Evolutionary conservation across 2,329 filamentous ascomycete genomes (phyloP).

Genomic region (Parafenestella ontariensis): DNA sequence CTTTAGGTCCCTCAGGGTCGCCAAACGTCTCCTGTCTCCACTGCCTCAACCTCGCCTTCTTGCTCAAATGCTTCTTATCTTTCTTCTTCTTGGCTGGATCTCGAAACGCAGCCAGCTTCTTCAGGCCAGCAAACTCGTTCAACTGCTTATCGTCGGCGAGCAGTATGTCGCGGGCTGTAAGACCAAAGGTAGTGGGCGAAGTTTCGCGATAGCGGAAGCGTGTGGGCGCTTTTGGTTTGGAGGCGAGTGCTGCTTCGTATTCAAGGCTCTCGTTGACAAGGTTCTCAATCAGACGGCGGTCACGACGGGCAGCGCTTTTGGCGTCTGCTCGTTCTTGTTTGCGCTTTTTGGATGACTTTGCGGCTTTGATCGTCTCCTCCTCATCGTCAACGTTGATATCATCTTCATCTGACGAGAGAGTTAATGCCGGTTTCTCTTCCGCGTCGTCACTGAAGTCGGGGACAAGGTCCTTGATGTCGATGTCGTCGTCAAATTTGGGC

Average conservation of each 20-base stretch:
- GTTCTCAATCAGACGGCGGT: slow-evolving; percentile 83
- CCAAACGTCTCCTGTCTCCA: slow-evolving; percentile 79
- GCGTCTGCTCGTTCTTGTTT: slow-evolving; percentile 58
- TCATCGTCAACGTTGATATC: slow-evolving; percentile 53
- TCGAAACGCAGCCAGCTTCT: slow-evolving; percentile 91
- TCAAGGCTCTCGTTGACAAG: slow-evolving; percentile 84
- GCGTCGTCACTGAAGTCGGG: slow-evolving; percentile 81
- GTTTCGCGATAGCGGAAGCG: slow-evolving; percentile 94
- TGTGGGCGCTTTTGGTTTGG: slow-evolving; percentile 59
- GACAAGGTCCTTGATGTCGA: slow-evolving; percentile 91
- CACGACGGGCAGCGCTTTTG: slow-evolving; percentile 78
- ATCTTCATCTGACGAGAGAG: slow-evolving; percentile 62
- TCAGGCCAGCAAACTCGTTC: slow-evolving; percentile 90
- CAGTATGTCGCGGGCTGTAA: slow-evolving; percentile 89
- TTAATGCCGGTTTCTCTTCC: slow-evolving; percentile 76
- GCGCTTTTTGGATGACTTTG: slow-evolving; percentile 56
- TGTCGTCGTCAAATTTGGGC: slow-evolving; percentile 94
- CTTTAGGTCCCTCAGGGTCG: slow-evolving; percentile 60
- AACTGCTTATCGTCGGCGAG: slow-evolving; percentile 85
- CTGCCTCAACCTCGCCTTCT: slow-evolving; percentile 88
- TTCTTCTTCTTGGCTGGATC: slow-evolving; percentile 87
- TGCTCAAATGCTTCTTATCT: slow-evolving; percentile 86
- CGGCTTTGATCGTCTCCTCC: slow-evolving; percentile 48
- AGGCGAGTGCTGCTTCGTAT: slow-evolving; percentile 68
- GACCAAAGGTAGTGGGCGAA: slow-evolving; percentile 85